A percentile compares a stretch with the other conserved stretches of the same genome.
These are phyloP conservation scores for Craspedostauros australis DNA, from an alignment of 108 stramenopile genomes.

Conservation along the genomic window DNA sequence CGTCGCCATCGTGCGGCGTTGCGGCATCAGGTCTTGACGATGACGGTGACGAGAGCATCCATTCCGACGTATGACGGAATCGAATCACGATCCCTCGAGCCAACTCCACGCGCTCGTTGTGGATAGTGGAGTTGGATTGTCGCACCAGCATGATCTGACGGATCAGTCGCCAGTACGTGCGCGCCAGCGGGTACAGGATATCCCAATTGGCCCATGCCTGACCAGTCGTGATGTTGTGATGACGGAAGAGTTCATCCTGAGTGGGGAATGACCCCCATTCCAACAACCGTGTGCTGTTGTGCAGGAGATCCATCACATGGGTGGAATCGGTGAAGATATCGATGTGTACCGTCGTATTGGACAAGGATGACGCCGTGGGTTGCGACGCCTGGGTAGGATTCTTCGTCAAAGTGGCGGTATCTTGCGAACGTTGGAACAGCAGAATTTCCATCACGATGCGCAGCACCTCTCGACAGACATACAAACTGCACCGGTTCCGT, in stretches of 20 bases:
- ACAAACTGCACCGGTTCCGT: conserved; percentile 16
- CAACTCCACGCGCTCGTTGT: no score
- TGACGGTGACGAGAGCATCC: no score
- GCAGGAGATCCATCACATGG: conserved; percentile 4
- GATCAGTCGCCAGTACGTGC: conserved; percentile 4
- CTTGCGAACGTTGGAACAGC: background rate
- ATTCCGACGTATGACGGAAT: no score
- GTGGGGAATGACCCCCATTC: conserved; percentile 3
- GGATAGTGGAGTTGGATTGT: no score
- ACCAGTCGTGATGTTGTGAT: background rate
- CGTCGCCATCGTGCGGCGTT: no score
- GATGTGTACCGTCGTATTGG: background rate
- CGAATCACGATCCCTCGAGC: no score
- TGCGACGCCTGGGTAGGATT: background rate
- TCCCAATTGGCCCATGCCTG: conserved; percentile 6
- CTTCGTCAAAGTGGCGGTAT: background rate
- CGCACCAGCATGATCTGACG: background rate
- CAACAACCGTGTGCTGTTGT: background rate
- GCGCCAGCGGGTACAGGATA: conserved; percentile 11
- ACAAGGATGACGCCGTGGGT: background rate
- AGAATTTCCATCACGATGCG: background rate
- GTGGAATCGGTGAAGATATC: conserved; percentile 11
- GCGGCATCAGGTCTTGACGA: no score
- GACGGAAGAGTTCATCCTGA: background rate
- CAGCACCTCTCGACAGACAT: conserved; percentile 8